Base-by-base conservation (phyloP, 2,329 filamentous ascomycete species). In the Cryphonectria japonica region DNA sequence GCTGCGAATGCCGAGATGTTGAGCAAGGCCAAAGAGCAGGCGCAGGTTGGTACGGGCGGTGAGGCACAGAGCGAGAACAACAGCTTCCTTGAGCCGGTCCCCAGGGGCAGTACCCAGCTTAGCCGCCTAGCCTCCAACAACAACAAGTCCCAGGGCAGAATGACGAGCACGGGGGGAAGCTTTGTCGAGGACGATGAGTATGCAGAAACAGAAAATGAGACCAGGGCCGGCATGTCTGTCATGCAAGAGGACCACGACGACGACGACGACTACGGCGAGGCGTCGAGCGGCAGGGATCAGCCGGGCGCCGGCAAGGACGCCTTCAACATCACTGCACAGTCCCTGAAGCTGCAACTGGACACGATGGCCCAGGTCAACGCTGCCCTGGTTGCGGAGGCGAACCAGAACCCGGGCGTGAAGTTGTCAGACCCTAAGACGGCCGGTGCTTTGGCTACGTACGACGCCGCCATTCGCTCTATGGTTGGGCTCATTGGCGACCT, bases 251-350 rank as follows among this genome's bases (percentile, higher is more conserved):
- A 90, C 43, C 83, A 84, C 16, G 90, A 91, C 65, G 90, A 87
- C 29, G 93, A 97, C 65, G 93, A 95, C 39, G 93, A 95, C 37
- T 92, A 93, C 71, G 90, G 89, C 60, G 94, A 97, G 76, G 93
- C 93, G 74, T 91, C 88, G 50, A 97, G 94, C 76, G 92, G 91
- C 68, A 91, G 89, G 71, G 93, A 97, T 73, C 83, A 90, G 46
- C 89, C 89, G 11, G 88, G 91, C 0, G 89, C 90, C 46, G 95
- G 89, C 77, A 97, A 97, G 78, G 96, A 99, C 79, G 95, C 96
- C 1, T 95, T 98, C 81, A 95, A 95, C 79, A 98, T 99, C 77
- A 98, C 95, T 3, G 96, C 96, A 0, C 95, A 98, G 79, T 98
- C 96, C 19, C 94, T 94, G 14, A 95, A 93, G 78, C 83, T 98